Percentiles rank a stretch among this genome's conserved stretches.
These are phyloP conservation scores for Cucumis melo DNA, from an alignment of 306 rosid species.

Conservation along the genomic window DNA sequence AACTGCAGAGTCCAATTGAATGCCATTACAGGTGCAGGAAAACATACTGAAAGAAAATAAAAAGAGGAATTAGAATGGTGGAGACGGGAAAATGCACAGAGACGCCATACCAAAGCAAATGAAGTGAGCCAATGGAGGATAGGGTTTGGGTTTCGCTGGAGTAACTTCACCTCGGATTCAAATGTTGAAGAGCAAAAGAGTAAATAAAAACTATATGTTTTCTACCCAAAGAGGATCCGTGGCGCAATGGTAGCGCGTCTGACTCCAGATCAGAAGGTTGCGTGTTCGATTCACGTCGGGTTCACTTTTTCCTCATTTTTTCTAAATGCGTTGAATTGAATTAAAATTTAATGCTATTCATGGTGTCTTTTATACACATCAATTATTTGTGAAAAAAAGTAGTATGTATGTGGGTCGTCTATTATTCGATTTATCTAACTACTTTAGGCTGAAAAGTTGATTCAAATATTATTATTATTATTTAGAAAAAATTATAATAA, in stretches of 20 bases:
- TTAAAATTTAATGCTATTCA: too few relatives aligned
- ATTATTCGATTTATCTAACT: too few relatives aligned
- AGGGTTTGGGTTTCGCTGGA: conserved; percentile 6
- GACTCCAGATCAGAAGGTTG: conserved; percentile 9
- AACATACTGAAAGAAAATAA: neutral
- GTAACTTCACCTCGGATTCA: neutral
- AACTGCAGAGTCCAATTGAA: conserved; percentile 27
- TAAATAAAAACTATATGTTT: too few relatives aligned
- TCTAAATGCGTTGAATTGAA: too few relatives aligned
- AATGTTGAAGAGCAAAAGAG: too few relatives aligned
- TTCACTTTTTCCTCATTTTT: neutral
- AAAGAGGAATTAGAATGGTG: neutral
- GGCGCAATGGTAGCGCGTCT: conserved; percentile 10
- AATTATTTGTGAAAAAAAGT: too few relatives aligned
- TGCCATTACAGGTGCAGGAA: conserved; percentile 28
- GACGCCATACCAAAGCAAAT: neutral
- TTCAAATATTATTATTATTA: too few relatives aligned
- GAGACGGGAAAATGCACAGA: neutral
- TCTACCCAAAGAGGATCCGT: too few relatives aligned
- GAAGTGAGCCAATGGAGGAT: neutral
- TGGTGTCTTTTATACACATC: too few relatives aligned
- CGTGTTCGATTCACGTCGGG: conserved; percentile 9
- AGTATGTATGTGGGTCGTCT: too few relatives aligned
- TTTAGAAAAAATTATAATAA: too few relatives aligned
- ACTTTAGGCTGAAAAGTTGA: too few relatives aligned